Evolutionary conservation across 2,329 filamentous ascomycete genomes (phyloP), one percentile per base, ranked within the genome.

Genomic region (Sporothrix inflata): DNA sequence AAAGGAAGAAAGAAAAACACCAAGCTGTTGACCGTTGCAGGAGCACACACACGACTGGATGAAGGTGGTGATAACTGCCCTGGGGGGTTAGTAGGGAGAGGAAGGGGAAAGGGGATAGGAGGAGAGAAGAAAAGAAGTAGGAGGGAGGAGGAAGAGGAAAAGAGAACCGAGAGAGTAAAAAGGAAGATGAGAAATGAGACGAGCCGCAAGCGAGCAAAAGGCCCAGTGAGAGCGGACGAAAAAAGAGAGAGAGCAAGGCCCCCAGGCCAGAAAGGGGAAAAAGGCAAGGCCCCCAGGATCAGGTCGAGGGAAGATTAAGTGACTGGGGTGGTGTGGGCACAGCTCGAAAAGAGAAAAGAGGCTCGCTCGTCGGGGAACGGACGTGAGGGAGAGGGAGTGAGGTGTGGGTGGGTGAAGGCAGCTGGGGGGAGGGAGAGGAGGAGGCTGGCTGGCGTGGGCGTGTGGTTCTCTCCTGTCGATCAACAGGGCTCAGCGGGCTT

Each of bases 321-420:
- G 74, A 72, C 72, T 24, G 57, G 72, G 72, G 74, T 60, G 71
- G 73, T 57, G 67, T 73, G 72, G 72, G 38, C 63, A 71, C 69
- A 51, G 61, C 16, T 51, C 47, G 30, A 51, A 61, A 68, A 65
- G 57, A 68, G 47, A 69, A 67, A 69, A 55, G 66, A 57, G 45
- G 63, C 60, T 65, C 60, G 21, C 60, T 45, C 21, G 30, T 38
- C 30, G 57, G 57, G 34, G 57, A 63, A 42, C 38, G n/a, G 65
- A 67, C 8, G 63, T 67, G 40, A 70, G 51, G 68, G 30, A 55
- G 27, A 45, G 34, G 27, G 12, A 8, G 47, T 19, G 47, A 27
- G 38, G 60, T 65, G 60, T 65, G 60, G 38, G 38, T 63, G 38
- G 60, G 60, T 40, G 60, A 65, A n/a, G 42, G 21, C 63, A 67